These are phyloP conservation scores for Auriscalpium microsporum DNA, from an alignment of 768 basidiomycete genomes.

Conservation along the genomic window DNA sequence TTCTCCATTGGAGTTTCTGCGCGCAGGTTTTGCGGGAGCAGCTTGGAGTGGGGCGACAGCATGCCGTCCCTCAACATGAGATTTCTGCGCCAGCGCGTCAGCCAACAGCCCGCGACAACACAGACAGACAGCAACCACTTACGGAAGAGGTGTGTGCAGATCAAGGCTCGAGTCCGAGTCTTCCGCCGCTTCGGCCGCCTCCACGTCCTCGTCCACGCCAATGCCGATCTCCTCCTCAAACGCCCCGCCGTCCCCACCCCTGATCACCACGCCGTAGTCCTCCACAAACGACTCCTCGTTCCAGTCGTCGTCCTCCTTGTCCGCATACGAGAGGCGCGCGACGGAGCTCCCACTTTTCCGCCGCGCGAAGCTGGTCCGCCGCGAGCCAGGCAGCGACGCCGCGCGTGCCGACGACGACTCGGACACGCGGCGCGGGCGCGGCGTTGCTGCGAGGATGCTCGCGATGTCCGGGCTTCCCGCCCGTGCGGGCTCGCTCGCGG, in stretches of 20 bases:
- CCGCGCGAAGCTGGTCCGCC: slow-evolving; percentile 15
- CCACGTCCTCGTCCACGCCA: slow-evolving; percentile 22
- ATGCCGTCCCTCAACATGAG: slow-evolving; percentile 33
- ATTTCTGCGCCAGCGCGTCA: slow-evolving; percentile 17
- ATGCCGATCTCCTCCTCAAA: slow-evolving; percentile 16
- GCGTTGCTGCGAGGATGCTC: slow-evolving; percentile 24
- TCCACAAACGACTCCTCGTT: slow-evolving; percentile 21
- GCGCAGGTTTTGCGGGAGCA: slow-evolving; percentile 22
- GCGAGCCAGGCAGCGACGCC: slow-evolving; percentile 11
- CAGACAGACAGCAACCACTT: slow-evolving; percentile 11
- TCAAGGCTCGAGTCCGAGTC: slow-evolving; percentile 30
- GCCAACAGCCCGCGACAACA: neutral
- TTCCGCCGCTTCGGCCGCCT: slow-evolving; percentile 14
- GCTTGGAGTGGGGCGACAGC: slow-evolving; percentile 32
- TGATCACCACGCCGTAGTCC: slow-evolving; percentile 22
- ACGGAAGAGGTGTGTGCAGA: slow-evolving; percentile 32
- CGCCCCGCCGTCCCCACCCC: slow-evolving; percentile 17
- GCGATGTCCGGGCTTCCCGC: slow-evolving; percentile 26
- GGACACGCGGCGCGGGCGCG: slow-evolving; percentile 22
- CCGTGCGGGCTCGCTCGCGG: slow-evolving; percentile 1
- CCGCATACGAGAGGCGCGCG: slow-evolving; percentile 7
- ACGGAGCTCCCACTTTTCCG: slow-evolving; percentile 16
- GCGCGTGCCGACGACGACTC: slow-evolving; percentile 10
- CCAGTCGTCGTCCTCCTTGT: slow-evolving; percentile 13
- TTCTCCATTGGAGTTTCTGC: slow-evolving; percentile 11